Evolutionary conservation across 352 stramenopile species (phyloP).

Genomic region (Phytophthora kernoviae): DNA sequence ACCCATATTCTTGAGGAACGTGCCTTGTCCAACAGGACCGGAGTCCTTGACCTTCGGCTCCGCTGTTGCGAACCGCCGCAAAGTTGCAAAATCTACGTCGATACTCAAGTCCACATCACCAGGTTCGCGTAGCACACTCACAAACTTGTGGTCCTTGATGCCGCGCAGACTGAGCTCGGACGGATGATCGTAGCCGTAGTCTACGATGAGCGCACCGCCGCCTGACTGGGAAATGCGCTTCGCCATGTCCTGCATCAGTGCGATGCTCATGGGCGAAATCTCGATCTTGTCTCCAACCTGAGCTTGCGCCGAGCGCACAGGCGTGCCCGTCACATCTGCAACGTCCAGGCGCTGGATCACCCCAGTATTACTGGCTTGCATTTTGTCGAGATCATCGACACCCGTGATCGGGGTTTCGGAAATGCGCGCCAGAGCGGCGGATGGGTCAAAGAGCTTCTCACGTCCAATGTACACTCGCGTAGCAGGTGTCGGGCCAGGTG

Average conservation of each 20-base stretch:
- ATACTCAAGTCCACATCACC: constrained; percentile 93
- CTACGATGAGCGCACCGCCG: constrained; percentile 92
- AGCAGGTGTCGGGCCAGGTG: constrained; percentile 90
- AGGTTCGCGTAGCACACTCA: constrained; percentile 91
- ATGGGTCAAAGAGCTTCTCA: constrained; percentile 80
- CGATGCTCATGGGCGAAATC: constrained; percentile 92
- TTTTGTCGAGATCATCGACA: constrained; percentile 33
- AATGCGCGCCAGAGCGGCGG: constrained; percentile 28
- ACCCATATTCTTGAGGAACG: constrained; percentile 95
- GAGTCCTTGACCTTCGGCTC: constrained; percentile 72
- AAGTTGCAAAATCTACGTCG: constrained; percentile 88
- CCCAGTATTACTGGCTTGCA: constrained; percentile 8
- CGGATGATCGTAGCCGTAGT: constrained; percentile 95
- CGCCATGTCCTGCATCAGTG: constrained; percentile 92
- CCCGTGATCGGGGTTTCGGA: constrained; percentile 30
- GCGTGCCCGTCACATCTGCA: constrained; percentile 35
- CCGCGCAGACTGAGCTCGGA: constrained; percentile 91
- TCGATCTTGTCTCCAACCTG: constrained; percentile 91
- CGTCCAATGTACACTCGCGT: constrained; percentile 89
- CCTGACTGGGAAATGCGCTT: constrained; percentile 83
- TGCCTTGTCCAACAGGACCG: constrained; percentile 90
- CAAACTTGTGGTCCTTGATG: constrained; percentile 95
- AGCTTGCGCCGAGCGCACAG: constrained; percentile 57
- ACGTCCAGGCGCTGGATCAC: constrained; percentile 57
- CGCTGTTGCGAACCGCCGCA: constrained; percentile 68